These are phyloP conservation scores for Panaeolus cyanescens DNA, from an alignment of 768 basidiomycete species.

Conservation along the genomic window DNA sequence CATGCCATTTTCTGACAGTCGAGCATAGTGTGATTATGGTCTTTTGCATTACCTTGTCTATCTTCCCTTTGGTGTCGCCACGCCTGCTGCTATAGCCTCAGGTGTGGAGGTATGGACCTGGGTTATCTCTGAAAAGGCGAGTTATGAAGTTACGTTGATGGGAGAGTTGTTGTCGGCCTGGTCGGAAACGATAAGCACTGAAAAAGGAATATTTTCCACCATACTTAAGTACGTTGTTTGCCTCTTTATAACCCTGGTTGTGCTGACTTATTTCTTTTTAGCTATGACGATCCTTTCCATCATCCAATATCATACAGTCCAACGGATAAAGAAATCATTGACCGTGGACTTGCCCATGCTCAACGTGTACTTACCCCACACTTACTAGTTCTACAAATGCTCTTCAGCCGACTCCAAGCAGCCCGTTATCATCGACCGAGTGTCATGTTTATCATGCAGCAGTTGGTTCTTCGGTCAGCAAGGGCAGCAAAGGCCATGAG, in stretches of 20 bases:
- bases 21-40: slow-evolving; percentile 76
- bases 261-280: slow-evolving; percentile 46
- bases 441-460: slow-evolving; percentile 83
- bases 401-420: slow-evolving; percentile 91
- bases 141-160: slow-evolving; percentile 82
- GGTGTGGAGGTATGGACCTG: slow-evolving; percentile 97
- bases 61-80: slow-evolving; percentile 88
- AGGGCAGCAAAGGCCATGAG: slow-evolving; percentile 72
- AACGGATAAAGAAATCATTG: slow-evolving; percentile 83
- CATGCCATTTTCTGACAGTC: neutral
- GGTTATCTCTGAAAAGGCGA: slow-evolving; percentile 86
- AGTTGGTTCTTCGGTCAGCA: slow-evolving; percentile 82
- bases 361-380: slow-evolving; percentile 82
- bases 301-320: slow-evolving; percentile 87
- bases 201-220: slow-evolving; percentile 83
- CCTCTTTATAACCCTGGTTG: slow-evolving; percentile 25
- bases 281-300: slow-evolving; percentile 87
- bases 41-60: slow-evolving; percentile 85
- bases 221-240: slow-evolving; percentile 62
- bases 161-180: slow-evolving; percentile 86
- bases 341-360: slow-evolving; percentile 69
- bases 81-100: slow-evolving; percentile 80
- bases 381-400: slow-evolving; percentile 79
- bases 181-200: slow-evolving; percentile 76
- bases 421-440: slow-evolving; percentile 85